Evolutionary conservation across 1,284 basidiomycete genomes (phyloP), one percentile per base, ranked within the genome.

Genomic region (Ustilago lituana): DNA sequence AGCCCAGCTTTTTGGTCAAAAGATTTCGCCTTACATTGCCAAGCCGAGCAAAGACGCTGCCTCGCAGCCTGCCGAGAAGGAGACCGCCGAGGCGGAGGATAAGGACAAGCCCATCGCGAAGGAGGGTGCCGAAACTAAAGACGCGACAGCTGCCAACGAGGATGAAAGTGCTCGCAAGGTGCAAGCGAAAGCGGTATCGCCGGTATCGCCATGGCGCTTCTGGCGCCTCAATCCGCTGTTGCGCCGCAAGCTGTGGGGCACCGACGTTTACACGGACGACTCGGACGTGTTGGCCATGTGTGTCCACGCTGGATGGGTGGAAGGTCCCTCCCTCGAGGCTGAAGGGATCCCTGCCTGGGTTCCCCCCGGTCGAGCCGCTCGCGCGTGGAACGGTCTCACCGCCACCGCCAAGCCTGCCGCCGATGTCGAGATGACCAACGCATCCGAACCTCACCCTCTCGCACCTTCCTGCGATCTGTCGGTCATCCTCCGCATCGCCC

Each of bases 261-360:
- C 86, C 4, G 86, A 87, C 51, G 85, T 87, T 33, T 87, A 87
- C 72, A 87, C 86, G n/a, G 86, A 87, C 74, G 86, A 87, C 73
- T 87, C 86, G 23, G 86, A 87, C 70, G 80, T 86, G 5, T 80
- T 86, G 1, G 83, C 84, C 14, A 83, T 87, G 45, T 83, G 85
- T 27, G 75, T 87, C 5, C 86, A 87, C 72, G 84, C 84, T 1
- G 86, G 86, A 11, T 87, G 86, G 85, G 71, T 74, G 84, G 46
- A 80, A 83, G 59, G 84, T 82, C 79, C 77, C 10, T 70, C 60
- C 0, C 60, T 77, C 31, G 69, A 72, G 36, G 17, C 55, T 5
- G 68, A 75, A 36, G 72, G 68, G 6, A 51, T 74, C 15, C 74
- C 74, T 2, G 55, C 63, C 15, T 76, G 74, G 74, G 74, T 76